These are phyloP conservation scores for Diaporthe citri DNA, from an alignment of 2,329 filamentous ascomycete species.

Conservation along the genomic window DNA sequence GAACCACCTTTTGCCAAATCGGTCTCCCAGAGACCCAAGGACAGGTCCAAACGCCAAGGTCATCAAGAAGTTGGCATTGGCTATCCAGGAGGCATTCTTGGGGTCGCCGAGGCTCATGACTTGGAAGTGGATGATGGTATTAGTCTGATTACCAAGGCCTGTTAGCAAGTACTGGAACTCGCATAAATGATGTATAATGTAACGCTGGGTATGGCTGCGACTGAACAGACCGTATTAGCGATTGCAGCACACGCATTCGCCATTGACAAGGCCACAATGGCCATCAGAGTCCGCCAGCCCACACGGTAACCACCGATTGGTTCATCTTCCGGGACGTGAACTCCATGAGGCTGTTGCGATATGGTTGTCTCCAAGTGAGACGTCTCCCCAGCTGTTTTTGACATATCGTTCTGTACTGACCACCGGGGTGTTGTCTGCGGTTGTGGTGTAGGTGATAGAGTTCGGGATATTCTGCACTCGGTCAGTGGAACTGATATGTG, in stretches of 20 bases:
- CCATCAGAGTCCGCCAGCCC: conserved; percentile 33
- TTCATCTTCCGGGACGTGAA: not conserved
- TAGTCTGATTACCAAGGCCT: not conserved
- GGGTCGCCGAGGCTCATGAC: conserved; percentile 29
- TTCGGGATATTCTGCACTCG: not conserved
- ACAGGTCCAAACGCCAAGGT: conserved; percentile 37
- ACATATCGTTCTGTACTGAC: too few relatives aligned
- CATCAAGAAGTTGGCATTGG: conserved; percentile 33
- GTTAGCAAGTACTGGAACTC: not conserved
- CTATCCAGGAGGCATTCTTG: conserved; percentile 25
- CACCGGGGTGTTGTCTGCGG: too few relatives aligned
- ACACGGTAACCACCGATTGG: not conserved
- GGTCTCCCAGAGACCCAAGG: conserved; percentile 30
- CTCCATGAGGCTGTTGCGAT: not conserved
- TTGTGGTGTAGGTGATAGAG: not conserved
- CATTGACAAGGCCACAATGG: conserved; percentile 33
- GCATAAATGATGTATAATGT: not conserved
- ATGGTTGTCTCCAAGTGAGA: not conserved
- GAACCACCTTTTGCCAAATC: conserved; percentile 36
- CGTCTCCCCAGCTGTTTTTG: too few relatives aligned
- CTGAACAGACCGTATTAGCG: conserved; percentile 28
- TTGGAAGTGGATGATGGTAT: conserved; percentile 33
- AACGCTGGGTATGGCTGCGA: not conserved
- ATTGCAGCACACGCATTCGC: conserved; percentile 38
- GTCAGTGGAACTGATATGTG: too few relatives aligned